phyloP scores from a whole-genome alignment of 306 rosid genomes.

The Boehmeria nivea region DNA sequence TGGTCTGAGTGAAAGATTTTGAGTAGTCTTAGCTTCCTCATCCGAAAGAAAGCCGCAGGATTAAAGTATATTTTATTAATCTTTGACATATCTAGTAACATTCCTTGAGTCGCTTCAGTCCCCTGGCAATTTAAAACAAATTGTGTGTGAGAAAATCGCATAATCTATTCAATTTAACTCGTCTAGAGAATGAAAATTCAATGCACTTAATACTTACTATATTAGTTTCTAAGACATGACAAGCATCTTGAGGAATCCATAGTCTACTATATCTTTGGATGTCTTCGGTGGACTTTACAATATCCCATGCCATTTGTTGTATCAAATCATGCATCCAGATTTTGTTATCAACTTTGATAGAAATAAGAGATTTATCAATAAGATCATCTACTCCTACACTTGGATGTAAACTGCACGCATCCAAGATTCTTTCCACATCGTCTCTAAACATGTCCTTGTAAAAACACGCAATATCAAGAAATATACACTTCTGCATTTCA shows the following conservation, averaged over 20 bases:
- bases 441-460: slow-evolving; percentile 29
- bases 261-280: slow-evolving; percentile 4
- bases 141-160: too few relatives aligned
- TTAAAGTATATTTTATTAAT: not conserved
- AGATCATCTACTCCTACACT: slow-evolving; percentile 29
- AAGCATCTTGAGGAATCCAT: slow-evolving; percentile 19
- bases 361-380: slow-evolving; percentile 35
- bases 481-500: slow-evolving; percentile 16
- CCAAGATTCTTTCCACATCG: slow-evolving; percentile 14
- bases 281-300: not conserved
- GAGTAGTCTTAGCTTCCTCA: slow-evolving; percentile 23
- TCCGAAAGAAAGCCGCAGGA: slow-evolving; percentile 21
- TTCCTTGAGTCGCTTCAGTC: slow-evolving; percentile 1
- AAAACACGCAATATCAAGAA: slow-evolving; percentile 32
- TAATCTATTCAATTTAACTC: too few relatives aligned
- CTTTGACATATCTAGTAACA: not conserved
- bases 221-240: slow-evolving; percentile 17
- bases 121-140: slow-evolving; percentile 16
- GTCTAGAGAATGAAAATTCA: too few relatives aligned
- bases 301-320: too few relatives aligned
- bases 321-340: too few relatives aligned
- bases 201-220: slow-evolving; percentile 2
- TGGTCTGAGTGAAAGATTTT: not conserved
- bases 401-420: slow-evolving; percentile 21
- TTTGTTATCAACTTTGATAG: not conserved